Evolutionary conservation across 441 rosid species (phyloP).

Genomic region (Gossypium davidsonii): DNA sequence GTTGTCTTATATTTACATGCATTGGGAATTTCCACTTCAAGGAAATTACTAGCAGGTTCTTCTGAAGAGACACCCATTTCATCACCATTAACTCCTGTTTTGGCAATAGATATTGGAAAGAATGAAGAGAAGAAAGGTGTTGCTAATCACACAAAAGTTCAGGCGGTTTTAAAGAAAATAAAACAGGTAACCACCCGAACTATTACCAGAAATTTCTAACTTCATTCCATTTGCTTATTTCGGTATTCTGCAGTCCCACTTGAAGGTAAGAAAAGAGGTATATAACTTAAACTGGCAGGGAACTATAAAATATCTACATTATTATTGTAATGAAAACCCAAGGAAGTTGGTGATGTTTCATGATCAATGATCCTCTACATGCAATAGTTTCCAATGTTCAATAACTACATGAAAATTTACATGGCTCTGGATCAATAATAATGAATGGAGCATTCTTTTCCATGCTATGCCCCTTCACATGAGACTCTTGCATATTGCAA

Average conservation of each 20-base stretch:
- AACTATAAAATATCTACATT: background rate
- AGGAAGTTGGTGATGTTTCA: background rate
- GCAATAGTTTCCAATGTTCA: background rate
- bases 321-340: background rate
- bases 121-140: constrained; percentile 52
- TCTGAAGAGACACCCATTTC: constrained; percentile 47
- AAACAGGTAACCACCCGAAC: constrained; percentile 47
- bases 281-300: background rate
- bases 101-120: constrained; percentile 46
- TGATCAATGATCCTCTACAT: background rate
- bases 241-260: background rate
- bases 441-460: background rate
- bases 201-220: background rate
- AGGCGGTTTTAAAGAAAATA: constrained; percentile 74
- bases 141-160: constrained; percentile 58
- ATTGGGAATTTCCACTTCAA: constrained; percentile 68
- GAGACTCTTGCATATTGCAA: background rate
- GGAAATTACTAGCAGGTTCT: constrained; percentile 40
- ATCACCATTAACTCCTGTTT: constrained; percentile 65
- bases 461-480: background rate
- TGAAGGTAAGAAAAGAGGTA: background rate
- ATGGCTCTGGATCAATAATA: background rate
- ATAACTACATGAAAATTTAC: background rate
- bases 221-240: background rate
- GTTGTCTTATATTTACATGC: constrained; percentile 15